Evolutionary conservation across 768 basidiomycete species (phyloP).

Genomic region (Leccinum variicolor): DNA sequence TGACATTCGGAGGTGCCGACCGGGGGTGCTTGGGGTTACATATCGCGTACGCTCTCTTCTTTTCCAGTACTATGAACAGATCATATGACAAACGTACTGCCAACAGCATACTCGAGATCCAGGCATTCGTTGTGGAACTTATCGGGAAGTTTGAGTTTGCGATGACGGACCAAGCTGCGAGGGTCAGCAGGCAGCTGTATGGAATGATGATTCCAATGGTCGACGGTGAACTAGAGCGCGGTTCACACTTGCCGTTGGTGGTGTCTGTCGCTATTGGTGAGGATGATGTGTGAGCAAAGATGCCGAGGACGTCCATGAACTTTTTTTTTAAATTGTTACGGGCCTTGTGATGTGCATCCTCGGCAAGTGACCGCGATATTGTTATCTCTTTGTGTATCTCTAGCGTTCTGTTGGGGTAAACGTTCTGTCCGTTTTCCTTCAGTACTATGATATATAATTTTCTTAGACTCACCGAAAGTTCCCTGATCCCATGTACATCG

Average conservation of each 20-base stretch:
- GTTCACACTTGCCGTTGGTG: constrained; percentile 26
- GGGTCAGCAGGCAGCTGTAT: constrained; percentile 24
- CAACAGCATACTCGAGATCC: neutral
- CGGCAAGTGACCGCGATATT: too few relatives aligned
- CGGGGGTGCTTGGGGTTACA: constrained; percentile 23
- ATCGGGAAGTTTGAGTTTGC: constrained; percentile 51
- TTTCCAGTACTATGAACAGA: neutral
- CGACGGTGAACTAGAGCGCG: constrained; percentile 28
- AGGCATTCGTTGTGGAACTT: constrained; percentile 36
- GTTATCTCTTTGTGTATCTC: too few relatives aligned
- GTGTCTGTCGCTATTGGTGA: neutral
- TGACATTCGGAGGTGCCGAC: constrained; percentile 15
- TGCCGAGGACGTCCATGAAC: too few relatives aligned
- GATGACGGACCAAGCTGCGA: constrained; percentile 11
- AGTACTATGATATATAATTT: too few relatives aligned
- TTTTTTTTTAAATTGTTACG: too few relatives aligned
- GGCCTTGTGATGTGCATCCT: too few relatives aligned
- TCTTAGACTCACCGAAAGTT: too few relatives aligned
- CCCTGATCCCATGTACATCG: too few relatives aligned
- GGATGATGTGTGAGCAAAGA: neutral
- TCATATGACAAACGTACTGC: neutral
- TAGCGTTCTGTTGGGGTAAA: too few relatives aligned
- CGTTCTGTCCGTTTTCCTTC: too few relatives aligned
- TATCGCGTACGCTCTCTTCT: neutral
- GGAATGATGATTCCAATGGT: constrained; percentile 32